Evolutionary conservation across 1,284 basidiomycete genomes (phyloP), one percentile per base, ranked within the genome.

Genomic region (Neotropicomus parvogracilis): DNA sequence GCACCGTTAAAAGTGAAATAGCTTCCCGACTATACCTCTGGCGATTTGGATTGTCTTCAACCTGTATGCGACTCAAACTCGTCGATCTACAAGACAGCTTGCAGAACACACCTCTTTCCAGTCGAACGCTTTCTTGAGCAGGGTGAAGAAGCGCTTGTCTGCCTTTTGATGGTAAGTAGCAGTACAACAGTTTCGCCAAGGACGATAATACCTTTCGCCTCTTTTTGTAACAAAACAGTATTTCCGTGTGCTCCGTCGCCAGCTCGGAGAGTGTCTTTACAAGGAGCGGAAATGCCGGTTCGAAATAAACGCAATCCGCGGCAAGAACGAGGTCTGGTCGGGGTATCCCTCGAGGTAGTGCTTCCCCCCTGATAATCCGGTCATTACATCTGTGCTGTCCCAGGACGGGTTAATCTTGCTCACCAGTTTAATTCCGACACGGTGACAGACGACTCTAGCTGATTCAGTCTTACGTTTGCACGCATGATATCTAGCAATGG

Each of bases 281-380:
- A 1, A 97, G 79, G 13, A 95, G 77, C 3, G 92, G 87, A 60
- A 97, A 97, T 0, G 91, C 87, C n/a, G 90, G 88, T 69, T 97
- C 94, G 57, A 92, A 91, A 70, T 97, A 97, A 6, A 97, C 92
- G 60, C 94, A 97, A 64, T 97, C 94, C 1, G 92, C 91, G 1
- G 88, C 89, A 6, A 94, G 75, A 48, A 94, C 75, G 21, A 95
- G 54, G 57, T 91, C 81, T 7, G 83, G 77, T 14, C 54, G 65
- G 19, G 66, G 62, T 14, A 82, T 68, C 17, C 67, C 60, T 31
- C 55, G 39, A 21, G 80, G 75, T 41, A 78, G 58, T 7, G 74
- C 67, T 26, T 70, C 66, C 26, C 83, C 85, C 85, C 85, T 85
- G 54, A 42, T 53, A 38, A 41, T 51, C 48, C 27, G 39, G 34